Base-by-base conservation (phyloP, 305 asterid species). In the Fraxinus ornus region DNA sequence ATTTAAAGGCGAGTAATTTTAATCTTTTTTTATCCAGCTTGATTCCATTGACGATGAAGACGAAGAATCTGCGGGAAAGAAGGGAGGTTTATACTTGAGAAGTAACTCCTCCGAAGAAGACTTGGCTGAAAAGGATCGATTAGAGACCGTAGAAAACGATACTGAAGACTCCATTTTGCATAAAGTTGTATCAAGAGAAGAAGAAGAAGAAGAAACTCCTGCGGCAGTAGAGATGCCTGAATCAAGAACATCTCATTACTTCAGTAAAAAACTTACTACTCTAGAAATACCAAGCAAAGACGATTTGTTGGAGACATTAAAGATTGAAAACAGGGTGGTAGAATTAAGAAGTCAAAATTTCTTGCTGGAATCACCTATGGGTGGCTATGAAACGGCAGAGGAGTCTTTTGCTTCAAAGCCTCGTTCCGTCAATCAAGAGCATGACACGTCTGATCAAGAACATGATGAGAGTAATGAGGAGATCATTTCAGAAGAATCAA, bases 81-180 rank as follows among this genome's bases (percentile, higher is more conserved):
- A 87, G 78, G 84, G 70, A 37, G 15, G 80, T 7, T 52, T 85
- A 5, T 83, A 87, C 89, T 78, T 76, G 79, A 87, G 86, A 86
- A 87, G 76, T 28, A 86, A 86, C 70, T 86, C 90, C 68, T 90
- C 93, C 0, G 91, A 86, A 81, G 91, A 87, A 15, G 91, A 89
- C n/a, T 76, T 83, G 72, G 60, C 66, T 12, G 88, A 79, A 26
- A 83, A 84, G 55, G 88, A 66, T 35, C 79, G 64, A 49, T 81
- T 49, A 0, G 88, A 79, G 71, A 66, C 78, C 2, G 85, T 79
- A 57, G 88, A 76, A 72, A 75, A 78, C 1, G 85, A 80, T 7
- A 22, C 22, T 17, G 78, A 76, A 17, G 76, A 57, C 52, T 37
- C 72, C 36, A 82, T 24, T 72, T 82, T 85, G 7, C 74, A 57